phyloP scores from a whole-genome alignment of 2,329 filamentous ascomycete genomes.

The Aspergillus flavus region DNA sequence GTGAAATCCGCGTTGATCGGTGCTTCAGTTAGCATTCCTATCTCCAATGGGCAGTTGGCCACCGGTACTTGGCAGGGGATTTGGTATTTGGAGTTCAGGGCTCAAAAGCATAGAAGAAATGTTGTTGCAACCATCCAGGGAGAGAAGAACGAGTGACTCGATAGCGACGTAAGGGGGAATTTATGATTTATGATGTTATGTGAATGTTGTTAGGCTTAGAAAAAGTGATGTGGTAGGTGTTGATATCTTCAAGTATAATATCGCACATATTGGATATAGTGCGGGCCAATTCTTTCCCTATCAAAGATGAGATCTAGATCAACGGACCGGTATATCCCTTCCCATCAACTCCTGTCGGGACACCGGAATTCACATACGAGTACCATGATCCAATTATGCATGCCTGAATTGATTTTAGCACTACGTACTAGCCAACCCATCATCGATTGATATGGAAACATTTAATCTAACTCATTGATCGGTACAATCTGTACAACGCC shows the following conservation, averaged over 20 bases:
- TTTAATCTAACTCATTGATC: conserved; percentile 34
- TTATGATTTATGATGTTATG: conserved; percentile 3
- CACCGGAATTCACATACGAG: too few species aligned
- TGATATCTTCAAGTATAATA: too few species aligned
- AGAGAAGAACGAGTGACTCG: conserved; percentile 58
- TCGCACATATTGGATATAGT: not conserved
- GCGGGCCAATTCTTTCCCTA: too few species aligned
- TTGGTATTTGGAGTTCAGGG: conserved; percentile 91
- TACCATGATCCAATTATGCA: too few species aligned
- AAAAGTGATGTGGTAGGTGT: not conserved
- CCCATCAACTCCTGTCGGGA: too few species aligned
- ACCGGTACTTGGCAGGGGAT: conserved; percentile 71
- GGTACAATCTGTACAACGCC: conserved; percentile 41
- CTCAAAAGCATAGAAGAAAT: conserved; percentile 72
- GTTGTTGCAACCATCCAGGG: conserved; percentile 95
- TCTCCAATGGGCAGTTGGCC: conserved; percentile 77
- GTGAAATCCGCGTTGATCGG: conserved; percentile 90
- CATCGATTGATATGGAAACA: not conserved
- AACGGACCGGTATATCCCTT: too few species aligned
- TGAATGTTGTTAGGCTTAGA: not conserved
- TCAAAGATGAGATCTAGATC: too few species aligned
- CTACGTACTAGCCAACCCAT: not conserved
- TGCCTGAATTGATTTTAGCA: too few species aligned
- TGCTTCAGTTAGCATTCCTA: conserved; percentile 86
- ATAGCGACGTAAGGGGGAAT: not conserved